These are phyloP conservation scores for Azolla pinnata DNA, from an alignment of 75 land plant genomes.

Conservation along the genomic window DNA sequence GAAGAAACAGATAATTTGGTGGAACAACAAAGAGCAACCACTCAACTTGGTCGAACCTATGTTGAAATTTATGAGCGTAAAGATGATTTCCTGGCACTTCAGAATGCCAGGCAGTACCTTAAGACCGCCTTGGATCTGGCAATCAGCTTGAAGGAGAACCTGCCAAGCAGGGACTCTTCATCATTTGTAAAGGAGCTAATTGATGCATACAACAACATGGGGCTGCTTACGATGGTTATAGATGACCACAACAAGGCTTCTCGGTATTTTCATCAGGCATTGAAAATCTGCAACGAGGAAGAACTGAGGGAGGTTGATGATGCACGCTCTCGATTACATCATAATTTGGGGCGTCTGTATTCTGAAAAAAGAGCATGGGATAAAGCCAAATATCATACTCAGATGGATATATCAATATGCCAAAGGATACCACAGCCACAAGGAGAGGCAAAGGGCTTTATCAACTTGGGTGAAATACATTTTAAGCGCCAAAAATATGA, in stretches of 20 bases:
- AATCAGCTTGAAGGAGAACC: slow-evolving; percentile 44
- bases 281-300: slow-evolving; percentile 78
- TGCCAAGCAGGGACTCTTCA: slow-evolving; percentile 21
- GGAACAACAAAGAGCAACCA: slow-evolving; percentile 91
- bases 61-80: slow-evolving; percentile 58
- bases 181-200: slow-evolving; percentile 72
- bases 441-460: slow-evolving; percentile 95
- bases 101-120: slow-evolving; percentile 67
- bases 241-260: slow-evolving; percentile 68
- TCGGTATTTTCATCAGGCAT: slow-evolving; percentile 45
- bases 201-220: slow-evolving; percentile 91
- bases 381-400: slow-evolving; percentile 55
- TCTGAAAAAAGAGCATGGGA: slow-evolving; percentile 58
- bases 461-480: slow-evolving; percentile 77
- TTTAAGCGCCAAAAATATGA: slow-evolving; percentile 60
- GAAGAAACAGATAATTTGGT: slow-evolving; percentile 49
- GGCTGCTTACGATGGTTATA: slow-evolving; percentile 73
- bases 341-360: slow-evolving; percentile 79
- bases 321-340: slow-evolving; percentile 77
- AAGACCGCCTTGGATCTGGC: slow-evolving; percentile 62
- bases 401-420: slow-evolving; percentile 76
- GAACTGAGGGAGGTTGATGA: slow-evolving; percentile 76
- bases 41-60: slow-evolving; percentile 96
- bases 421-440: slow-evolving; percentile 60
- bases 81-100: slow-evolving; percentile 38